These are phyloP conservation scores for Candida hispaniensis DNA, from an alignment of 805 yeast species.

Conservation along the genomic window DNA sequence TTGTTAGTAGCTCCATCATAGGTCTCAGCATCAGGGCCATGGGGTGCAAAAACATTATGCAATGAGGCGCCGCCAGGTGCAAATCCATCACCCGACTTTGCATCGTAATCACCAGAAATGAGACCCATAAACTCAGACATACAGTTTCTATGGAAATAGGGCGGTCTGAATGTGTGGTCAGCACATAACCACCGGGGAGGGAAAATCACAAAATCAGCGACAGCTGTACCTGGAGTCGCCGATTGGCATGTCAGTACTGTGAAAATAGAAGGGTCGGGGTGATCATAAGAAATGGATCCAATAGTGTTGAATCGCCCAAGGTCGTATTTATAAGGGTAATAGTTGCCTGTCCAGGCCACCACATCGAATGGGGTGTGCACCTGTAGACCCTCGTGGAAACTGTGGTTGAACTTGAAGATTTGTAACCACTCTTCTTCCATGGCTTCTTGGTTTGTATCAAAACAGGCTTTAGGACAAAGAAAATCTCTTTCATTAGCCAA, in stretches of 20 bases:
- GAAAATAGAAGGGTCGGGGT: constrained; percentile 27
- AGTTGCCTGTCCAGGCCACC: constrained; percentile 26
- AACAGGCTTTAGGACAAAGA: constrained; percentile 23
- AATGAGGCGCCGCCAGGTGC: constrained; percentile 28
- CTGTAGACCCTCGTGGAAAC: constrained; percentile 18
- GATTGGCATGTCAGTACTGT: constrained; percentile 22
- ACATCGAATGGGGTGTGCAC: constrained; percentile 25
- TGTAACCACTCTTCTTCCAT: constrained; percentile 14
- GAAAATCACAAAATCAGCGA: constrained; percentile 26
- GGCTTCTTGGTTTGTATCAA: constrained; percentile 16
- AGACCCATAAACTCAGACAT: constrained; percentile 26
- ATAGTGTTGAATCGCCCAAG: constrained; percentile 24
- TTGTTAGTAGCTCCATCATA: constrained; percentile 22
- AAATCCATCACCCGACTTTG: constrained; percentile 24
- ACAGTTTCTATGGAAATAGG: constrained; percentile 25
- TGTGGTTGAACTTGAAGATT: constrained; percentile 18
- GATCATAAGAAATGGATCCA: constrained; percentile 26
- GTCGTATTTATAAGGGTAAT: constrained; percentile 26
- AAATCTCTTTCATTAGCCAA: constrained; percentile 26
- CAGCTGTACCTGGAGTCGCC: constrained; percentile 23
- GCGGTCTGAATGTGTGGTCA: constrained; percentile 26
- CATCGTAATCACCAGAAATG: constrained; percentile 21
- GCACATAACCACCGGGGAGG: constrained; percentile 27
- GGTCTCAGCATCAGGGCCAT: constrained; percentile 26
- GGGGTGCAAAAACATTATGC: constrained; percentile 26